Conservation (phyloP, 2,329 filamentous ascomycete species). For the Chaetomiaceae sp. region DNA sequence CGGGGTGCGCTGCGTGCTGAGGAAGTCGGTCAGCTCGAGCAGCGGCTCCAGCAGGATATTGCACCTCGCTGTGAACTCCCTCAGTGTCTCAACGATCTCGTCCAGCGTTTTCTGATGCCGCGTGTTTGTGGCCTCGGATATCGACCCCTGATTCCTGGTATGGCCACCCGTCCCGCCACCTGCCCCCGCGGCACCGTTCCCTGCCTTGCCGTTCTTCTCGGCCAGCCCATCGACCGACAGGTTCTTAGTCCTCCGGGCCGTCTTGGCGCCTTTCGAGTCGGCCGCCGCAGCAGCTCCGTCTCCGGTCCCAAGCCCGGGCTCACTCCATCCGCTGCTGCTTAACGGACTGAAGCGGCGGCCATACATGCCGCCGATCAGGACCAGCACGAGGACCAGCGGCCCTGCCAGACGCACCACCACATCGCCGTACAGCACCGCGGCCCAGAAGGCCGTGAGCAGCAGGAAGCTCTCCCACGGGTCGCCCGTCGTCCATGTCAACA, state of each 20-base stretch:
- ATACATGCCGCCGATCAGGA: conserved; percentile 89
- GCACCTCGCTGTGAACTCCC: conserved; percentile 84
- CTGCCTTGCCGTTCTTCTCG: conserved; percentile 32
- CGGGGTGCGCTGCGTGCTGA: conserved; percentile 84
- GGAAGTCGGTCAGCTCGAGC: conserved; percentile 82
- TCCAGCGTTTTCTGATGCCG: conserved; percentile 91
- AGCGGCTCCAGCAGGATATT: conserved; percentile 90
- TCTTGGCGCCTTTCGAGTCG: conserved; percentile 23
- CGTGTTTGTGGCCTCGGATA: conserved; percentile 58
- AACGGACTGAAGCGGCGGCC: conserved; percentile 82
- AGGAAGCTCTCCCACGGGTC: conserved; percentile 98
- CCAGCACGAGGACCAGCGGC: conserved; percentile 73
- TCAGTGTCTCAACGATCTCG: conserved; percentile 92
- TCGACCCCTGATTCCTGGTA: conserved; percentile 39
- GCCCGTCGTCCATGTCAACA: conserved; percentile 89
- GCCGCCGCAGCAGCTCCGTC: conserved; percentile 28
- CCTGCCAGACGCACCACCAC: conserved; percentile 74
- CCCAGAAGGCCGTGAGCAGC: conserved; percentile 81
- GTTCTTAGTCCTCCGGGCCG: conserved; percentile 27
- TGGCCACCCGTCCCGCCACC: conserved; percentile 25
- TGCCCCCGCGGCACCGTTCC: conserved; percentile 13
- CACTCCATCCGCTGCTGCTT: conserved; percentile 73
- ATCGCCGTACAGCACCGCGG: conserved; percentile 79
- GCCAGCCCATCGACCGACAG: conserved; percentile 26
- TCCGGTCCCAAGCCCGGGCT: conserved; percentile 38